Percentiles rank a stretch among this genome's conserved stretches.
These are phyloP conservation scores for Podaxis rugospora DNA, from an alignment of 768 basidiomycete species.

Conservation along the genomic window DNA sequence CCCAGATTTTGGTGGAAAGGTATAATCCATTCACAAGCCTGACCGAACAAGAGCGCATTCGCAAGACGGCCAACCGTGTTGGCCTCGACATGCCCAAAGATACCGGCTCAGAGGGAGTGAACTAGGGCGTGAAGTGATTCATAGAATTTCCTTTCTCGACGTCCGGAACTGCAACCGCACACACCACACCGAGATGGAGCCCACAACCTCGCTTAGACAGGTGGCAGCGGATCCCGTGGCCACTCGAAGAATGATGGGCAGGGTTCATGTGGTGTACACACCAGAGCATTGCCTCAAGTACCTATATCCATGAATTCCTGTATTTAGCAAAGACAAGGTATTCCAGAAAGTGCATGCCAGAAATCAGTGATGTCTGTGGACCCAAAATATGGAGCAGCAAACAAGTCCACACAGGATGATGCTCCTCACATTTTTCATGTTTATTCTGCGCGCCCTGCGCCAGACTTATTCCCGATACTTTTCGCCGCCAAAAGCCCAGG, in stretches of 20 bases:
- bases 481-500: constrained; percentile 26
- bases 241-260: neutral
- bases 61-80: constrained; percentile 82
- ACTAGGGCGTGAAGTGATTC: neutral
- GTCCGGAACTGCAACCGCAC: neutral
- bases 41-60: constrained; percentile 73
- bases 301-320: neutral
- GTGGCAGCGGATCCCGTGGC: neutral
- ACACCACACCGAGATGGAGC: neutral
- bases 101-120: constrained; percentile 21
- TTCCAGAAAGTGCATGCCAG: neutral
- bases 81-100: constrained; percentile 76
- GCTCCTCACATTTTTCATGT: constrained; percentile 17
- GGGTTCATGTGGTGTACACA: neutral
- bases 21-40: constrained; percentile 87
- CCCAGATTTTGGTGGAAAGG: constrained; percentile 70
- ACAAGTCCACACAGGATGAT: constrained; percentile 8
- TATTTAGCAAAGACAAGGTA: neutral
- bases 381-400: neutral
- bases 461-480: constrained; percentile 23
- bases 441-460: constrained; percentile 26
- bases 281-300: neutral
- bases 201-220: neutral
- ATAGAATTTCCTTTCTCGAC: neutral
- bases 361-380: neutral